Base-by-base conservation (phyloP, 2,329 filamentous ascomycete genomes). In the Trichophyton benhamiae region DNA sequence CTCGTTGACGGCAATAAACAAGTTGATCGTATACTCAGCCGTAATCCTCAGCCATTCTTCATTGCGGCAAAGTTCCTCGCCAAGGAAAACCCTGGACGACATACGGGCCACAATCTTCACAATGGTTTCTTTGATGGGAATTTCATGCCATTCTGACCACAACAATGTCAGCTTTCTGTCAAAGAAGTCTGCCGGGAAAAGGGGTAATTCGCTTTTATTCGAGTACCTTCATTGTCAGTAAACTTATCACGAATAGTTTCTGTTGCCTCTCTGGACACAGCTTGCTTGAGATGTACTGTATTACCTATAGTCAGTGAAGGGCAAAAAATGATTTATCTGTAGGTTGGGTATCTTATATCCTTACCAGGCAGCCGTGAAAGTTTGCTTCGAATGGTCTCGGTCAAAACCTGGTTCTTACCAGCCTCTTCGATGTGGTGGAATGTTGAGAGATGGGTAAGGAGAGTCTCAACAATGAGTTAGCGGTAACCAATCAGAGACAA, bases 311-410 rank as follows among this genome's bases (percentile, higher is more conserved):
- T 44, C 22, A 44, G 38, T 15, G 27, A 36, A 25, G 36, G 36
- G 8, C 30, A 48, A 38, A 13, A 38, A 9, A 46, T 17, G 25
- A 3, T n/a, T 48, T 11, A 25, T 17, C 22, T 20, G 3, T 61
- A n/a, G 20, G 8, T 7, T 11, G 9, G 2, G 61, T 15, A 15
- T 22, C 9, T 30, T 13, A 27, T 7, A 22, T 36, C 27, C 62
- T 27, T 60, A 70, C 68, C 66, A 4, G 69, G 60, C 1, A 46
- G 61, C 17, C 66, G 67, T 0, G 68, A 69, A 58, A 69, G 38
- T n/a, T 67, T 67, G 42, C 63, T 67, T 7, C 65, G 61, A 2
- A 70, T 60, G 6, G 65, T 63, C 58, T 68, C 64, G 25, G 62
- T 61, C 11, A 69, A 55, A 9, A 69, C 63, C 1, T 65, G 27